Base-by-base conservation (phyloP, 176 grass and related monocot genomes). In the Oryza punctata region DNA sequence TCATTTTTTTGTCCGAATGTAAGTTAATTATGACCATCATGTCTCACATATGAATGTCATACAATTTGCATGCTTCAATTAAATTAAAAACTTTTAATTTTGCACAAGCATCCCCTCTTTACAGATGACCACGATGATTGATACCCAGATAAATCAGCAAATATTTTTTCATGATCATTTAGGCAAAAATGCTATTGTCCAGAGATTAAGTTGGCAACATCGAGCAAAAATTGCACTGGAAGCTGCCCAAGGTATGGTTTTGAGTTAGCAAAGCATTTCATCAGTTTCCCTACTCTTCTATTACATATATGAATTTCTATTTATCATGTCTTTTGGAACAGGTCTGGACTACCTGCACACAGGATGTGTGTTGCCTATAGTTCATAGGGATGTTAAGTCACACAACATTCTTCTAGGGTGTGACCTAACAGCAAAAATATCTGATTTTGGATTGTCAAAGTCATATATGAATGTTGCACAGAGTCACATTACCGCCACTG, bases 291-390 rank as follows among this genome's bases (percentile, higher is more conserved):
- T 3, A 46, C 8, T 15, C 24, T 6, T 15, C 72, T 3, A 32
- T 28, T n/a, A 0, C 67, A 47, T 21, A 25, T 38, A 0, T 0
- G 0, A 32, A 57, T 21, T 9, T 75, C 11, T 12, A 16, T 12
- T 6, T 2, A 27, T 19, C 1, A 2, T 27, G 0, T 6, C 3
- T 12, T 78, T 3, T 78, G 9, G 27, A 43, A 72, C 66, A 94
- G 87, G 87, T 2, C 4, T 94, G 77, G 93, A 90, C 54, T 92
- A 92, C 79, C 19, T 95, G 44, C 90, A 95, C 69, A 88, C 74
- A 6, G 78, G 85, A 72, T 90, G 84, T 6, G 43, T 1, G 1
- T 18, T 74, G 21, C 85, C 84, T 6, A 86, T 92, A 80, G 26
- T 92, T 54, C 32, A 33, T 4, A 33, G 32, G 5, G 32, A 33